Conservation (phyloP, 345 rosid genomes). For the Brassica incana region DNA sequence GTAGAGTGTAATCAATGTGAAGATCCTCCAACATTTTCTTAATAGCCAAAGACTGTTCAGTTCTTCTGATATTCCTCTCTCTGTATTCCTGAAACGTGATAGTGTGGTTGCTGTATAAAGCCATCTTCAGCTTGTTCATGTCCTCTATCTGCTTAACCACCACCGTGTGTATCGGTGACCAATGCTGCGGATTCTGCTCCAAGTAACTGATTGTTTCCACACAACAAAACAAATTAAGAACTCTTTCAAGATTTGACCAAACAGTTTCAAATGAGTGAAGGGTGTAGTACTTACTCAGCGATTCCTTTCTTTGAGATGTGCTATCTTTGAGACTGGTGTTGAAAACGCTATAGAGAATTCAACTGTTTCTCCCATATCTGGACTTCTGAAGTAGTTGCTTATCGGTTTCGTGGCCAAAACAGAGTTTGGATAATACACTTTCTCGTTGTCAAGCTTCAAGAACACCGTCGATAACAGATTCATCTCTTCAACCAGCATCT, state of each 20-base stretch:
- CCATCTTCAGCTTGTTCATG: conserved; percentile 76
- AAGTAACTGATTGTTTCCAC: conserved; percentile 48
- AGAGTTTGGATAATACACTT: conserved; percentile 65
- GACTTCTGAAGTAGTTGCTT: conserved; percentile 75
- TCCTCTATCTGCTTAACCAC: conserved; percentile 66
- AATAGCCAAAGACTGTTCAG: conserved; percentile 56
- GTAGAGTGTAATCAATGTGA: conserved; percentile 55
- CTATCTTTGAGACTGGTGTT: conserved; percentile 61
- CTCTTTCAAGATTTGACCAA: background rate
- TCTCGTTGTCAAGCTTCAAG: conserved; percentile 71
- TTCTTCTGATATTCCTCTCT: conserved; percentile 57
- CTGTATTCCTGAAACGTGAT: conserved; percentile 63
- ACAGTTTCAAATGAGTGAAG: background rate
- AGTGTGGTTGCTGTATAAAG: conserved; percentile 58
- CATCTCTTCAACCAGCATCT: conserved; percentile 91
- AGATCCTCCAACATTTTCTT: conserved; percentile 64
- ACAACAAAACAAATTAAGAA: background rate
- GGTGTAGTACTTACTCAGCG: conserved; percentile 44
- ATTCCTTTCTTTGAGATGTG: conserved; percentile 51
- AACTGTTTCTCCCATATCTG: conserved; percentile 73
- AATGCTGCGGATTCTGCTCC: conserved; percentile 66
- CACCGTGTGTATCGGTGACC: conserved; percentile 55
- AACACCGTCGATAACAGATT: conserved; percentile 70
- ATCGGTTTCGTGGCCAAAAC: conserved; percentile 61
- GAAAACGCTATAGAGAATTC: conserved; percentile 63